Evolutionary conservation across 768 basidiomycete species (phyloP).

Genomic region (Phylloporus scabripes): DNA sequence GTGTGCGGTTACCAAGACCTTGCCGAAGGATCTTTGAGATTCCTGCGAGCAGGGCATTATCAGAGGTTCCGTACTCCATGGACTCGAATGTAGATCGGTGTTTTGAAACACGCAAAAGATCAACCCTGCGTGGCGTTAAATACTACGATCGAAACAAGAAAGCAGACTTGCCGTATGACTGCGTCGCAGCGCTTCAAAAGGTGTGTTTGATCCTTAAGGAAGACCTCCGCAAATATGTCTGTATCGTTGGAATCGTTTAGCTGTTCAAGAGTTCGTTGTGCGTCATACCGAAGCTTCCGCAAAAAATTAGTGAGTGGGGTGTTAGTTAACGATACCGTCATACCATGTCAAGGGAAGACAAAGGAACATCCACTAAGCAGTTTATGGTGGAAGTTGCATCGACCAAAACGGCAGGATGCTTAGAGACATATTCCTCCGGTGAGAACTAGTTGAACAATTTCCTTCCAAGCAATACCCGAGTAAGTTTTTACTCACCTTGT

Average conservation of each 20-base stretch:
- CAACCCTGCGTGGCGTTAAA: slow-evolving; percentile 40
- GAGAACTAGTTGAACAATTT: slow-evolving; percentile 42
- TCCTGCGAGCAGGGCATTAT: slow-evolving; percentile 49
- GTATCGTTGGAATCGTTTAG: slow-evolving; percentile 45
- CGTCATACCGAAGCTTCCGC: slow-evolving; percentile 70
- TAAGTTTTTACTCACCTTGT: slow-evolving; percentile 39
- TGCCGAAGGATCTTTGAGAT: slow-evolving; percentile 47
- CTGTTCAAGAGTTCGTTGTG: slow-evolving; percentile 60
- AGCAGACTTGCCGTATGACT: slow-evolving; percentile 48
- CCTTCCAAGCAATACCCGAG: not conserved
- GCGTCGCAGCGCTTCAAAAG: slow-evolving; percentile 68
- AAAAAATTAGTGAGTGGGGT: slow-evolving; percentile 1
- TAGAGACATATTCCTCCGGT: slow-evolving; percentile 49
- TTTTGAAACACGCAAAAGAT: slow-evolving; percentile 36
- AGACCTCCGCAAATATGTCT: slow-evolving; percentile 59
- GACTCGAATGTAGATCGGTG: slow-evolving; percentile 37
- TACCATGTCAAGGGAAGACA: slow-evolving; percentile 76
- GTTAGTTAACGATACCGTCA: slow-evolving; percentile 11
- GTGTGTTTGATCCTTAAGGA: slow-evolving; percentile 66
- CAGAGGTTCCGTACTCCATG: slow-evolving; percentile 54
- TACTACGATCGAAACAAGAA: not conserved
- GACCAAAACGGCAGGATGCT: slow-evolving; percentile 60
- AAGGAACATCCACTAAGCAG: slow-evolving; percentile 66
- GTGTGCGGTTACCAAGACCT: slow-evolving; percentile 71
- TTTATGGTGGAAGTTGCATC: slow-evolving; percentile 77